phyloP scores from a whole-genome alignment of 805 yeast genomes.

The Ogataea wickerhamii region DNA sequence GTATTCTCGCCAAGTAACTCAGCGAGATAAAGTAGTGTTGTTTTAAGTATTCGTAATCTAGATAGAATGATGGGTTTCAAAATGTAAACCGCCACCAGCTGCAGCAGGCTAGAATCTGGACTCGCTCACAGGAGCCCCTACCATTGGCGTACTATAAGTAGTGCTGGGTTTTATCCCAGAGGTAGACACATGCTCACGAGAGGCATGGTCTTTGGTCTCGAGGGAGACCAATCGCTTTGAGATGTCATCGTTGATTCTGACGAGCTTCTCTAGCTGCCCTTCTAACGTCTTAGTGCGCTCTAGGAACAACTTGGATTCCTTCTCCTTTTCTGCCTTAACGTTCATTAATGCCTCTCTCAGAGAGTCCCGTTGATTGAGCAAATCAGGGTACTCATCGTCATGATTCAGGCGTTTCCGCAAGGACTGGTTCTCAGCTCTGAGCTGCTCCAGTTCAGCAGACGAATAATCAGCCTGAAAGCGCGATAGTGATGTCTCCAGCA shows the following conservation, averaged over 20 bases:
- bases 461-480: constrained; percentile 6
- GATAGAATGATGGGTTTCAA: too few species aligned
- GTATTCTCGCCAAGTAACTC: too few species aligned
- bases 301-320: constrained; percentile 22
- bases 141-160: too few species aligned
- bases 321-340: constrained; percentile 26
- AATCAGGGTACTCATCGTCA: constrained; percentile 16
- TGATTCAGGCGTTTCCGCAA: constrained; percentile 33
- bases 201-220: neutral
- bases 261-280: constrained; percentile 18
- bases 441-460: constrained; percentile 26
- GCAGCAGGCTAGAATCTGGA: too few species aligned
- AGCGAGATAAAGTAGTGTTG: too few species aligned
- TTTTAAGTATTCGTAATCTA: too few species aligned
- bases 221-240: constrained; percentile 8
- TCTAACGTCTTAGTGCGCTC: constrained; percentile 24
- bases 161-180: too few species aligned
- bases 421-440: constrained; percentile 31
- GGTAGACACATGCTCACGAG: constrained; percentile 1
- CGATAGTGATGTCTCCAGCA: constrained; percentile 25
- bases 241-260: constrained; percentile 10
- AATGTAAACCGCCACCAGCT: too few species aligned
- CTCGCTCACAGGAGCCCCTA: too few species aligned
- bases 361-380: constrained; percentile 30
- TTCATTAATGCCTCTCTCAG: constrained; percentile 29